Percentiles rank a stretch among this genome's conserved stretches.
These are phyloP conservation scores for Fraxinus pennsylvanica DNA, from an alignment of 257 asterid genomes.

Conservation along the genomic window DNA sequence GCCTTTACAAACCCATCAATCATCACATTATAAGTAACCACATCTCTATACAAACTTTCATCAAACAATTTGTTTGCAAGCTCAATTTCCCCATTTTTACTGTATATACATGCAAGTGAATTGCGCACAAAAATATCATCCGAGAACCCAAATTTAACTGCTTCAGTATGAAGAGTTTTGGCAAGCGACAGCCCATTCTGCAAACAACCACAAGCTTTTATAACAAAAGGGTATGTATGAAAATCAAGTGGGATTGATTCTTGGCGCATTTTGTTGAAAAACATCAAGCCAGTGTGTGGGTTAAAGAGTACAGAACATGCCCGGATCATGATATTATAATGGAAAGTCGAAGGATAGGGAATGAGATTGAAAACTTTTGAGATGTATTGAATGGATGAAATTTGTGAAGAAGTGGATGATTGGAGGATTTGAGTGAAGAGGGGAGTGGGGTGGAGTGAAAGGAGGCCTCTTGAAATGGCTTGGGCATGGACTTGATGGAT, in stretches of 20 bases:
- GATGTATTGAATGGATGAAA: constrained; percentile 35
- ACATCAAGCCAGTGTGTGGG: constrained; percentile 45
- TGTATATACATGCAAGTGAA: constrained; percentile 49
- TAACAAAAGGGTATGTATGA: constrained; percentile 64
- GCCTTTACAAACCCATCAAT: constrained; percentile 70
- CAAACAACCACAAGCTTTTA: constrained; percentile 60
- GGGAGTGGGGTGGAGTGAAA: constrained; percentile 43
- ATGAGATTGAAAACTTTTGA: constrained; percentile 58
- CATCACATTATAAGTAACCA: constrained; percentile 70
- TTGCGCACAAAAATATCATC: constrained; percentile 60
- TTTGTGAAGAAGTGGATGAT: constrained; percentile 38
- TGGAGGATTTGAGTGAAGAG: constrained; percentile 66
- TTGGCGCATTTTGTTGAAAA: constrained; percentile 55
- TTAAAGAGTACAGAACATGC: constrained; percentile 53
- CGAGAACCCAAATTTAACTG: constrained; percentile 58
- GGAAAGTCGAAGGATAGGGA: constrained; percentile 56
- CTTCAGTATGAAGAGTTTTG: constrained; percentile 49
- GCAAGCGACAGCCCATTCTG: constrained; percentile 36
- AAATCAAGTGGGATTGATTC: constrained; percentile 56
- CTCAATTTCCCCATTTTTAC: constrained; percentile 33
- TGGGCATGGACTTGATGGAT: constrained; percentile 75
- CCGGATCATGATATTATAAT: constrained; percentile 65
- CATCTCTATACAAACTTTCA: constrained; percentile 49
- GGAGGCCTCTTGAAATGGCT: constrained; percentile 55
- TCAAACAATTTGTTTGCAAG: constrained; percentile 57